Evolutionary conservation across 176 grass and related monocot genomes (phyloP), one percentile per base, ranked within the genome.

Genomic region (Triticum turgidum): DNA sequence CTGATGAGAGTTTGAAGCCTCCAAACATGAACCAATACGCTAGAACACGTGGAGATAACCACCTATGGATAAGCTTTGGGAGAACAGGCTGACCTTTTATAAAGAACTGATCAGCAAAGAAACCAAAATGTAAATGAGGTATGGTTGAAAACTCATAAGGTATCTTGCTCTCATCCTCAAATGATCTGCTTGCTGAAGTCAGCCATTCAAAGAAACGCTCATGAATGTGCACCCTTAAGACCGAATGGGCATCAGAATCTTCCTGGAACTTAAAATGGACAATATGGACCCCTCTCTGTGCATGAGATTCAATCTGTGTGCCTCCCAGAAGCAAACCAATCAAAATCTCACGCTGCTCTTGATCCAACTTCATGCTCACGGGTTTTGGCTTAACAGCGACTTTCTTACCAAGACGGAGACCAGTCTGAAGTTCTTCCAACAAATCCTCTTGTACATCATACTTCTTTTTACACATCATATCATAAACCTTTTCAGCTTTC

Each of bases 11-110:
- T 76, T 85, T 96, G 69, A 94, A 85, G 32, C 97, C 94, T 81
- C 90, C 97, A 90, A 91, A 96, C 97, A 96, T 96, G 80, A 94
- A 99, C 97, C 94, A 96, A 72, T 99, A 99, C 70, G 97, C 97
- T 18, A 99, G 80, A 85, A 96, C 85, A 75, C 94, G 89, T 81
- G 94, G 83, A 42, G 94, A 93, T 45, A 99, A 82, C 94, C 94
- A 99, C 83, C 97, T 92, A 34, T 99, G 94, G 35, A 91, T 87
- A 88, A 99, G 92, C 89, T 91, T 96, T 21, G 97, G 97, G 69
- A 96, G 82, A 78, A 82, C 65, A 7, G 82, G 85, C 76, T 82
- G 89, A 9, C 89, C 85, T 69, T 94, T 96, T 61, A 83, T 32
- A 85, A 80, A 91, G 86, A 99, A 99, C 76, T 99, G 94, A 20